These are phyloP conservation scores for Trapa incisa DNA, from an alignment of 345 rosid species.

Conservation along the genomic window DNA sequence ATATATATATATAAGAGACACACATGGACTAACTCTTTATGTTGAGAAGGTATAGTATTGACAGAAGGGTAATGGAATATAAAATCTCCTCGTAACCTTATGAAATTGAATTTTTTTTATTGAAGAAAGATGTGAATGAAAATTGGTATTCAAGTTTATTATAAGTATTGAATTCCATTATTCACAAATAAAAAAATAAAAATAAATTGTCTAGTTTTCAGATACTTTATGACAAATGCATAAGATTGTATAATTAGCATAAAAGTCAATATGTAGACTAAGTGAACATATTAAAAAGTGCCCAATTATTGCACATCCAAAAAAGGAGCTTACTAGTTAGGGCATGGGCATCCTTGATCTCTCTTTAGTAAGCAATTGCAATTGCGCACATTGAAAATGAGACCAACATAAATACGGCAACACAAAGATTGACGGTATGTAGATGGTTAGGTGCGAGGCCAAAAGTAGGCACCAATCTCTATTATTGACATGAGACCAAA, in stretches of 20 bases:
- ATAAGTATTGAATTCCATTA: no score
- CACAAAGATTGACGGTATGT: constrained; percentile 4
- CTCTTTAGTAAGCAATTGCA: not conserved
- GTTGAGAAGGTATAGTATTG: no score
- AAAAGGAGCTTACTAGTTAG: not conserved
- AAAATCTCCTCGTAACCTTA: no score
- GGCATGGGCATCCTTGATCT: not conserved
- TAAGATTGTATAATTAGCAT: not conserved
- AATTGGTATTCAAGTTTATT: no score
- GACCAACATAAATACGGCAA: constrained; percentile 23
- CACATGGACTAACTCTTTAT: no score
- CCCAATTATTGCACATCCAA: not conserved
- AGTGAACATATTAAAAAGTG: not conserved
- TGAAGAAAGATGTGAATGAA: no score
- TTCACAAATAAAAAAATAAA: no score
- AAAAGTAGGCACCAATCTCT: constrained; percentile 49
- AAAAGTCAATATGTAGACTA: not conserved
- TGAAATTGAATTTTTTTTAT: no score
- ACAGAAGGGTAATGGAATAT: no score
- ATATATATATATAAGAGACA: not conserved
- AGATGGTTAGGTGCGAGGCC: constrained; percentile 20
- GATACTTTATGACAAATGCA: not conserved
- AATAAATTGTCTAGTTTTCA: no score
- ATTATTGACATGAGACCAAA: constrained; percentile 14
- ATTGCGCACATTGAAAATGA: constrained; percentile 13